Base-by-base conservation (phyloP, 2,329 filamentous ascomycete species). In the Colletotrichum noveboracense region DNA sequence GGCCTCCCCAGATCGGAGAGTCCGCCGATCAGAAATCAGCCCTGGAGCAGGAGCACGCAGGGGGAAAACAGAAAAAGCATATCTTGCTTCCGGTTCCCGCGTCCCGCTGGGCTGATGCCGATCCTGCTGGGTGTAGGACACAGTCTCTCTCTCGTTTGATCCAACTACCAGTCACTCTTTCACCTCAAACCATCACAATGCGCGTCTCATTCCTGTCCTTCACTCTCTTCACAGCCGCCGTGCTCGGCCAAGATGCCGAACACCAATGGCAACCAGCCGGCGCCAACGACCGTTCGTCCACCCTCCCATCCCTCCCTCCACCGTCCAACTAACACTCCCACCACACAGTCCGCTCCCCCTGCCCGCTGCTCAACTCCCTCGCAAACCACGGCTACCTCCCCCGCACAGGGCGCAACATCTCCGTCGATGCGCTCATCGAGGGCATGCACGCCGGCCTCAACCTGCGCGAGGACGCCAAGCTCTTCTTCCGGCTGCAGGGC, bases 341-440 rank as follows among this genome's bases (percentile, higher is more conserved):
- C 13, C 13, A 14, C 16, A 2, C 34, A 61, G 70, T 43, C 34
- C 72, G 77, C 26, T 28, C 71, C 24, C 78, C 78, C 18, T 79
- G 79, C 64, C 79, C 78, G 3, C 76, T 79, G 30, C 61, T 79
- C 7, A 81, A 81, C 74, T 66, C 78, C 5, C 78, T 81, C 58
- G 80, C 80, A 8, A 81, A 81, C 78, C 80, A 81, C 75, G 78
- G 77, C 74, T 81, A 78, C 60, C 79, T 81, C 43, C 79, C 80
- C 1, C 78, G 78, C 55, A 76, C 76, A 28, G 80, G 80, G 8
- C 70, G 76, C 12, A 67, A 80, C 48, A 74, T 81, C 30, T 78
- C 78, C 13, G 70, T 80, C 43, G 68, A 76, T 2, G 80, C 75
- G 3, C 60, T 77, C 6, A 73, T 76, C 28, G 71, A 74, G 7